A percentile compares a stretch with the other conserved stretches of the same genome.
Evolutionary conservation across 345 rosid genomes (phyloP).

Genomic region (Noccaea caerulescens): DNA sequence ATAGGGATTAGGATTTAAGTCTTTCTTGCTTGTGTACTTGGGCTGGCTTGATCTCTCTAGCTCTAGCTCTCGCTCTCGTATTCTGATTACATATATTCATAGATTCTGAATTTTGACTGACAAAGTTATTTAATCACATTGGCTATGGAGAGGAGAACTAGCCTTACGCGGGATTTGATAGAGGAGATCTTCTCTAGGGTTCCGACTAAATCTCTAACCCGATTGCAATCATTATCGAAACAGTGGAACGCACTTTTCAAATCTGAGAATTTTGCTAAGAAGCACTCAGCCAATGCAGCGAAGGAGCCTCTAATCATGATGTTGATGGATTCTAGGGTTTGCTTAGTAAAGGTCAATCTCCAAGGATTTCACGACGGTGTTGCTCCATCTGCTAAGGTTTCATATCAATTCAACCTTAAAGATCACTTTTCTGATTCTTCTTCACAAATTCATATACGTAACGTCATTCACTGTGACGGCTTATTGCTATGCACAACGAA

Average conservation of each 20-base stretch:
- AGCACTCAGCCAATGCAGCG: not conserved
- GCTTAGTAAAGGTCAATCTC: not conserved
- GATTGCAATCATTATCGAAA: not conserved
- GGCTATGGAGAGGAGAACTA: no score
- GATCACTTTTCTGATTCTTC: not conserved
- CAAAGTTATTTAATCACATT: no score
- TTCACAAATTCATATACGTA: not conserved
- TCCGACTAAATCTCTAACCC: no score
- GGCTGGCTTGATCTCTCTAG: no score
- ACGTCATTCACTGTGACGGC: constrained; percentile 9
- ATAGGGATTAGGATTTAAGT: no score
- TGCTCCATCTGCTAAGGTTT: not conserved
- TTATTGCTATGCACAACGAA: constrained; percentile 15
- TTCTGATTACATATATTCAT: no score
- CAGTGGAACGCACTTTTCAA: not conserved
- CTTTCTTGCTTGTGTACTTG: no score
- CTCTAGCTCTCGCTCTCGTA: no score
- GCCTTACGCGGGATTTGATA: no score
- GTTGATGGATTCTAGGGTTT: not conserved
- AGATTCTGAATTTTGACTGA: no score
- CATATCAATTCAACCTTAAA: not conserved
- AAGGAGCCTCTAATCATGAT: not conserved
- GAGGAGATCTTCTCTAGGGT: no score
- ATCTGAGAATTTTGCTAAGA: not conserved
- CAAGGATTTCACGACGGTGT: not conserved